Conservation (phyloP, 2,329 filamentous ascomycete species). For the Chaetomiaceae sp. region DNA sequence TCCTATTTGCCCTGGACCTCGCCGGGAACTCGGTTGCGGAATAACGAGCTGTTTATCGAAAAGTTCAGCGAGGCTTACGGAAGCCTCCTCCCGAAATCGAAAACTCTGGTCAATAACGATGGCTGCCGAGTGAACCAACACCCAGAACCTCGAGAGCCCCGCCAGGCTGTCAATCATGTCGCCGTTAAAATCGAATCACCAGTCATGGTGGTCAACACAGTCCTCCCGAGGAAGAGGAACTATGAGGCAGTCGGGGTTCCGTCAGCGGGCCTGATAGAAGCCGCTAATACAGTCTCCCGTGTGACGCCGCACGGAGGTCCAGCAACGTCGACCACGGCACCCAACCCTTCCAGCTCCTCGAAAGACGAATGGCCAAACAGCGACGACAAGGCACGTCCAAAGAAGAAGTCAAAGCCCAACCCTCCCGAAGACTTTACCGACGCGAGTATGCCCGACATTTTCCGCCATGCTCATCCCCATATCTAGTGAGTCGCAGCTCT, state of each 20-base stretch:
- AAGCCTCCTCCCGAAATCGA: constrained; percentile 8
- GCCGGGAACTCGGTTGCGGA: constrained; percentile 25
- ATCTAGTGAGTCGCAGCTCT: constrained; percentile 29
- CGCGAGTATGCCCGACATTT: constrained; percentile 28
- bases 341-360: neutral
- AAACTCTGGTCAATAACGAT: neutral
- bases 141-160: neutral
- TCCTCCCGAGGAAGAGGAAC: constrained; percentile 15
- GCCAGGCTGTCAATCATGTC: neutral
- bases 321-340: neutral
- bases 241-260: constrained; percentile 10
- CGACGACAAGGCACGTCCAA: constrained; percentile 15
- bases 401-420: constrained; percentile 22
- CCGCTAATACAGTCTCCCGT: neutral
- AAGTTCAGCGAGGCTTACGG: constrained; percentile 26
- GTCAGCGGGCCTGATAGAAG: neutral
- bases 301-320: too few relatives aligned
- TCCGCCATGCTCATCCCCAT: constrained; percentile 26
- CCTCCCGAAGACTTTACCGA: constrained; percentile 24
- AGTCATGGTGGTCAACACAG: constrained; percentile 7
- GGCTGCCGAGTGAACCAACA: constrained; percentile 17
- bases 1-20: constrained; percentile 27
- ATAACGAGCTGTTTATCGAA: constrained; percentile 26
- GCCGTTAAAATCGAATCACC: constrained; percentile 20
- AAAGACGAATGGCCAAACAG: neutral